A percentile compares a stretch with the other conserved stretches of the same genome.
These are phyloP conservation scores for Candida labiduridarum DNA, from an alignment of 1,139 yeast species.

Conservation along the genomic window DNA sequence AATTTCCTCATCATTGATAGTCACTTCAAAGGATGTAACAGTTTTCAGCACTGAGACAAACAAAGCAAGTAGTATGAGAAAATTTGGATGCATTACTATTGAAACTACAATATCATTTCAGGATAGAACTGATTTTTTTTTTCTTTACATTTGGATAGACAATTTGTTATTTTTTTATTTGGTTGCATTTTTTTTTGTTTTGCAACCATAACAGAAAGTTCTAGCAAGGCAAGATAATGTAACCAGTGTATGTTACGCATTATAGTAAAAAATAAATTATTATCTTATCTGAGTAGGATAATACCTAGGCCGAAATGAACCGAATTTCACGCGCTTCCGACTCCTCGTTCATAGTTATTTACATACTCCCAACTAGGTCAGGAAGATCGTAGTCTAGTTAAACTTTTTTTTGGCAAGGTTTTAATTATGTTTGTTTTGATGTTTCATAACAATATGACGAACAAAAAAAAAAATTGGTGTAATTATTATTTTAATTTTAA, in stretches of 20 bases:
- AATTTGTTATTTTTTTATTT: background rate
- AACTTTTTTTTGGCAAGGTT: background rate
- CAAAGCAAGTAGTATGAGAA: background rate
- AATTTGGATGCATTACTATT: background rate
- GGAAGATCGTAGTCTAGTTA: background rate
- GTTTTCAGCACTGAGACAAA: background rate
- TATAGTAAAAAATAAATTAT: too few species aligned
- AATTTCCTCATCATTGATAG: conserved; percentile 15
- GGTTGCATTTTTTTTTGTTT: background rate
- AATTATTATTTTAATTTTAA: background rate
- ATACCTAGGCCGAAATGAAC: too few species aligned
- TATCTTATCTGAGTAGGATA: too few species aligned
- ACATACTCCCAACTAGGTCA: background rate
- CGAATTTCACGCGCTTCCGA: background rate
- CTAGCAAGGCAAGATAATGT: background rate
- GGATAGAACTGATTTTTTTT: background rate
- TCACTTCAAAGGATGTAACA: conserved; percentile 9
- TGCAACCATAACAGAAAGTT: conserved; percentile 7
- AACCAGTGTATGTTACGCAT: background rate
- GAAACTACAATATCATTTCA: background rate
- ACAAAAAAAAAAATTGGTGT: background rate
- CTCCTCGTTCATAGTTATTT: background rate
- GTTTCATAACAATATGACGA: background rate
- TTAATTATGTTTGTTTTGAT: background rate
- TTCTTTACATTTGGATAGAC: background rate